Conservation (phyloP, 495 filamentous ascomycete species). For the Podospora appendiculata region DNA sequence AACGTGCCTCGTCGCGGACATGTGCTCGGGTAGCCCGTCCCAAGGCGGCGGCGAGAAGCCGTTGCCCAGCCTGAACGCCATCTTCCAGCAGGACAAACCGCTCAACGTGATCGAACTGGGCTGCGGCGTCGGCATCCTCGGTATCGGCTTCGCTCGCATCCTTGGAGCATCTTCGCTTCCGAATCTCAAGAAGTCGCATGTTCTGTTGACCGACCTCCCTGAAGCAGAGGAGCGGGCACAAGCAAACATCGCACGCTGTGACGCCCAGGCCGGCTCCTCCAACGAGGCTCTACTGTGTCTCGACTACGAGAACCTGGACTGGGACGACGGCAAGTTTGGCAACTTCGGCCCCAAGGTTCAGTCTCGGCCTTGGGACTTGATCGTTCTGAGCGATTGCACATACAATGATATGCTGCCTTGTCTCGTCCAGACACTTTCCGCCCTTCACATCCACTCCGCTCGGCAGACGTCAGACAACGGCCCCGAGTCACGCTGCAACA, state of each 20-base stretch:
- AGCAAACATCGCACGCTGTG: conserved; percentile 30
- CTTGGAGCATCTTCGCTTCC: conserved; percentile 26
- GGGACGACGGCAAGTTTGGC: conserved; percentile 44
- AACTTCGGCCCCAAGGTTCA: conserved; percentile 26
- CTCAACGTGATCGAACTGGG: conserved; percentile 70
- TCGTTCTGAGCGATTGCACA: conserved; percentile 86
- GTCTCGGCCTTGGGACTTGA: conserved; percentile 52
- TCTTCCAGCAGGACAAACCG: conserved; percentile 4
- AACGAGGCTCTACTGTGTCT: background rate
- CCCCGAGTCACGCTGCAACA: background rate
- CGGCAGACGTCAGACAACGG: background rate
- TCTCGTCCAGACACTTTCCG: conserved; percentile 61
- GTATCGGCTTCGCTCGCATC: conserved; percentile 60
- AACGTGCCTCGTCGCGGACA: conserved; percentile 28
- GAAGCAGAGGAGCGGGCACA: conserved; percentile 54
- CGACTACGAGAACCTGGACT: conserved; percentile 64
- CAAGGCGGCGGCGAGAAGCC: background rate
- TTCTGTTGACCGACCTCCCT: conserved; percentile 75
- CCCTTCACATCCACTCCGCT: conserved; percentile 31
- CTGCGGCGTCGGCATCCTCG: conserved; percentile 77
- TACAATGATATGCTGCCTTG: conserved; percentile 84
- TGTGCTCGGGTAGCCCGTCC: conserved; percentile 10
- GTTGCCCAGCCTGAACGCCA: conserved; percentile 7
- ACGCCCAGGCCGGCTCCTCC: conserved; percentile 6
- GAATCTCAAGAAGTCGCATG: conserved; percentile 12